Percentiles rank a stretch among this genome's conserved stretches.
Evolutionary conservation across 257 asterid species (phyloP).

Genomic region (Fraxinus quadrangulata): DNA sequence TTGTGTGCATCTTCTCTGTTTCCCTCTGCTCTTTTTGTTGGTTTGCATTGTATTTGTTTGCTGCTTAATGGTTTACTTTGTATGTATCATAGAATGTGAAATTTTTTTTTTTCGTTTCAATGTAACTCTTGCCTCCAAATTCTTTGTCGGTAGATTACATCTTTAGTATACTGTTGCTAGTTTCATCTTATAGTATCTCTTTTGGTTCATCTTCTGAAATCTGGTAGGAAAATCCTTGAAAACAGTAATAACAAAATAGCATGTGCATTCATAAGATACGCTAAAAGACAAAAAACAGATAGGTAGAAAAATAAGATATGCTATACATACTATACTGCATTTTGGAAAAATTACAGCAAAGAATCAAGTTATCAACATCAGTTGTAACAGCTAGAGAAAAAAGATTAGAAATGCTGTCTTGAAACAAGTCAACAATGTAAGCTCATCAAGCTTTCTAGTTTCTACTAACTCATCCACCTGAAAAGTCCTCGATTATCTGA

Average conservation of each 20-base stretch:
- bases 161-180: not conserved
- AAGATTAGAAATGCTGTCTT: not conserved
- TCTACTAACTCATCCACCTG: not conserved
- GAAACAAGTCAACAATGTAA: not conserved
- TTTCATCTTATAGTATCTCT: not conserved
- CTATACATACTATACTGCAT: not conserved
- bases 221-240: not conserved
- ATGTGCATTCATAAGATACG: not conserved
- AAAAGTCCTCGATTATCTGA: not conserved
- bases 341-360: not conserved
- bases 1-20: not conserved
- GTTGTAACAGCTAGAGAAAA: not conserved
- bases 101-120: slow-evolving; percentile 6
- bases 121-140: slow-evolving; percentile 20
- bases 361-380: not conserved
- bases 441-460: not conserved
- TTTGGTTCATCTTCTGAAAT: not conserved
- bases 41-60: slow-evolving; percentile 16
- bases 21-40: not conserved
- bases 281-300: not conserved
- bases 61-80: slow-evolving; percentile 27
- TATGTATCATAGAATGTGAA: slow-evolving; percentile 19
- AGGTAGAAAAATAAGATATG: not conserved
- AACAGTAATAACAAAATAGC: not conserved
- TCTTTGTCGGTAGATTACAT: slow-evolving; percentile 9